Evolutionary conservation across 176 grass and related monocot species (phyloP), one percentile per base, ranked within the genome.

Genomic region (Triticum urartu): DNA sequence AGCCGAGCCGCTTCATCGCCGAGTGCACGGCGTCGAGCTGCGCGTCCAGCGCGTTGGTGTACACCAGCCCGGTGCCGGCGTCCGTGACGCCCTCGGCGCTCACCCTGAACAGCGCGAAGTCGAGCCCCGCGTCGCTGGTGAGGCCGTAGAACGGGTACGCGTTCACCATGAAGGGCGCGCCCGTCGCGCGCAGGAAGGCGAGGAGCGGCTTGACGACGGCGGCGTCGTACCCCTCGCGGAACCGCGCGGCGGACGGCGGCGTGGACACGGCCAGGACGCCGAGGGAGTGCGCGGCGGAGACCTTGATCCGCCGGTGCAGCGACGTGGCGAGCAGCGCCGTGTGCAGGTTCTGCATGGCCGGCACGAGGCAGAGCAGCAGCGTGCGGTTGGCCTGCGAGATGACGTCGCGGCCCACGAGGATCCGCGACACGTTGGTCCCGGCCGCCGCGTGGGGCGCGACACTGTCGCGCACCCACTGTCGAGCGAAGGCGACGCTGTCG

Each of bases 41-140:
- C 74, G 91, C 95, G 88, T 98, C 95, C 32, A 98, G 83, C 95
- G 88, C 91, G 87, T 95, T 95, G 28, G 77, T 59, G 91, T 98
- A 98, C 40, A 83, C 50, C 75, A 92, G 68, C 15, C 93, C 80
- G 0, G 95, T 83, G 38, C 75, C 66, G n/a, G 45, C 18, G 87
- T 98, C 93, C 34, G 68, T 25, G 68, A 90, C 79, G 39, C 89
- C 95, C 0, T 7, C 18, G 77, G 68, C 56, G 76, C 88, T 72
- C 38, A 87, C 20, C 77, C 93, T 45, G 88, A 98, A 98, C 63
- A 93, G 87, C 54, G 93, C 91, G 34, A 89, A 86, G 47, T 95
- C 93, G 5, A 98, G 87, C 1, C 30, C 21, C 20, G 91, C 75
- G 60, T 92, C 91, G 58, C 12, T 9, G 14, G 84, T 56, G 88